Percentiles rank a stretch among this genome's conserved stretches.
Evolutionary conservation across 345 rosid genomes (phyloP).

Genomic region (Salix purpurea): DNA sequence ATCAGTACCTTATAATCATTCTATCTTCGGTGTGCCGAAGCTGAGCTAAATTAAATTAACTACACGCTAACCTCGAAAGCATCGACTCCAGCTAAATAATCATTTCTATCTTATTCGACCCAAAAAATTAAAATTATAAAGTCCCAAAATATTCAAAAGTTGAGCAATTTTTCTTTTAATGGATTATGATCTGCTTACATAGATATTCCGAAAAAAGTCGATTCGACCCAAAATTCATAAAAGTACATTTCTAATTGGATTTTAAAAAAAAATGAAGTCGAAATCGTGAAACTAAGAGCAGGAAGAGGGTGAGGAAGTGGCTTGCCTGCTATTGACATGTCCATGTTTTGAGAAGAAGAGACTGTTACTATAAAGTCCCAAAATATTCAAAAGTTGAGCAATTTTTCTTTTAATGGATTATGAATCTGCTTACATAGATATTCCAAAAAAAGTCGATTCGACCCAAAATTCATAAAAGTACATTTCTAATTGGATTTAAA

Average conservation of each 20-base stretch:
- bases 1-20: not conserved
- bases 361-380: not conserved
- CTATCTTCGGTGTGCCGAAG: too few species aligned
- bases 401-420: not conserved
- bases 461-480: not conserved
- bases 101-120: not conserved
- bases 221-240: not conserved
- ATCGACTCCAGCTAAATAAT: not conserved
- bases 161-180: not conserved
- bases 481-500: not conserved
- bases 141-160: not conserved
- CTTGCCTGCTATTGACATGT: conserved; percentile 14
- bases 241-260: not conserved
- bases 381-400: not conserved
- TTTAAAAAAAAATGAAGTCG: not conserved
- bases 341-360: conserved; percentile 17
- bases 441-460: not conserved
- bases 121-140: not conserved
- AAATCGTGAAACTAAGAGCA: not conserved
- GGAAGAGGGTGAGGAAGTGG: not conserved
- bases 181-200: not conserved
- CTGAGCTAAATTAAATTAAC: not conserved
- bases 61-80: not conserved
- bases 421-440: not conserved
- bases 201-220: not conserved